Evolutionary conservation across 352 stramenopile genomes (phyloP).

Genomic region (Globisporangium cederbergense): DNA sequence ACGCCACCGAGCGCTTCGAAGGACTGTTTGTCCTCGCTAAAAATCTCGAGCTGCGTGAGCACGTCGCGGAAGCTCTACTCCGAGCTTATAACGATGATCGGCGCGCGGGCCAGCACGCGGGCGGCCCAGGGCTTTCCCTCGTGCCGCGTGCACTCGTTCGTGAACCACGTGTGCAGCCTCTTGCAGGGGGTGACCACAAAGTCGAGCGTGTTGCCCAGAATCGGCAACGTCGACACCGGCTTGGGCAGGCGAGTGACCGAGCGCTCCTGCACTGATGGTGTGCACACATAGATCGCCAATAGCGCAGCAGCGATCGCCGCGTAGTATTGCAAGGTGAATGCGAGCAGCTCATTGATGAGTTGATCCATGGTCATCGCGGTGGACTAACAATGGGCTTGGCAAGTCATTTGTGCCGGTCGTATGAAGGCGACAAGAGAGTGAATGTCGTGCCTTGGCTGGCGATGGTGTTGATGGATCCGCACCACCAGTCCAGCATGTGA

Average conservation of each 20-base stretch:
- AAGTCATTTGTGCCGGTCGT: too few relatives aligned
- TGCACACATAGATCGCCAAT: neutral
- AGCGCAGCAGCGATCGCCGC: neutral
- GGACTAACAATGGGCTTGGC: too few relatives aligned
- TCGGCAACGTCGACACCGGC: conserved; percentile 15
- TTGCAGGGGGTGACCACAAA: conserved; percentile 9
- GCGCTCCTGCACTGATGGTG: neutral
- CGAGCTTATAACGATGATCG: conserved; percentile 37
- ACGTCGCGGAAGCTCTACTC: conserved; percentile 42
- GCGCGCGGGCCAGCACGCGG: conserved; percentile 25
- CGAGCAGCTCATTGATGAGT: neutral
- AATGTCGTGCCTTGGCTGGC: too few relatives aligned
- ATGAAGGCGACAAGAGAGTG: too few relatives aligned
- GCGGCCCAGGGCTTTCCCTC: conserved; percentile 36
- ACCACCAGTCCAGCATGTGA: too few relatives aligned
- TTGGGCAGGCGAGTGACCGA: conserved; percentile 5
- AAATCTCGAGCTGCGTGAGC: conserved; percentile 56
- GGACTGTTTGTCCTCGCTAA: conserved; percentile 45
- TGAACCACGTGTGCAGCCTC: conserved; percentile 25
- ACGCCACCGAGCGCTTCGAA: conserved; percentile 40
- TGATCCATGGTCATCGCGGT: neutral
- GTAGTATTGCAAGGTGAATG: neutral
- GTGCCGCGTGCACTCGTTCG: conserved; percentile 16
- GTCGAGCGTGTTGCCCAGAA: conserved; percentile 20
- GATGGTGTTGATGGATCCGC: too few relatives aligned